phyloP scores from a whole-genome alignment of 169 alveolate genomes.

The Cyclospora cayetanensis region DNA sequence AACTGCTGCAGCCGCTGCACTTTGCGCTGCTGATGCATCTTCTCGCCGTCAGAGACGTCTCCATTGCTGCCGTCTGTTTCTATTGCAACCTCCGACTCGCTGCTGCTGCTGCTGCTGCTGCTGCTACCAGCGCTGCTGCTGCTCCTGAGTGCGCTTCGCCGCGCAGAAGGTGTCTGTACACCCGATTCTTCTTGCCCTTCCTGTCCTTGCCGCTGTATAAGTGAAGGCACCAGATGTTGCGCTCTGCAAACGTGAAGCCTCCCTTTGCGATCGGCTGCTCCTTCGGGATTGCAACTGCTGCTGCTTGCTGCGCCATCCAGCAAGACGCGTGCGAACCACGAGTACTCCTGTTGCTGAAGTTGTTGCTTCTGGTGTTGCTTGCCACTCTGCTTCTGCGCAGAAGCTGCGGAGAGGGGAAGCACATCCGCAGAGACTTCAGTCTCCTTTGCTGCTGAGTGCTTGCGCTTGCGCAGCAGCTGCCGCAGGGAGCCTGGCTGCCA shows the following conservation, averaged over 20 bases:
- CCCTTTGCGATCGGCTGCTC: conserved; percentile 18
- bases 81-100: not conserved
- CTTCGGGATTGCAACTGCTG: conserved; percentile 5
- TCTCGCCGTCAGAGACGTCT: not conserved
- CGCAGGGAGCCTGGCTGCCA: too few species aligned
- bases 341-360: not conserved
- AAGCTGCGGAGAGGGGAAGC: not conserved
- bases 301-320: not conserved
- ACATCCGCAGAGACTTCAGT: not conserved
- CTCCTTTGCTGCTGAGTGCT: too few species aligned
- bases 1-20: not conserved
- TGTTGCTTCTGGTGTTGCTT: conserved; percentile 40
- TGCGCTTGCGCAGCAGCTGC: too few species aligned
- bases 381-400: conserved; percentile 24
- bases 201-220: not conserved
- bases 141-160: not conserved
- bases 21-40: conserved; percentile 1
- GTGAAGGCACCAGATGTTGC: conserved; percentile 9
- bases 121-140: not conserved
- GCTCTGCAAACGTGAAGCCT: not conserved
- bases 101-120: conserved; percentile 40
- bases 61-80: not conserved
- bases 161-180: not conserved
- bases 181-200: not conserved
- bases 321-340: not conserved